Evolutionary conservation across 2,329 filamentous ascomycete species (phyloP).

Genomic region (Ceratocystiopsis brevicomis): DNA sequence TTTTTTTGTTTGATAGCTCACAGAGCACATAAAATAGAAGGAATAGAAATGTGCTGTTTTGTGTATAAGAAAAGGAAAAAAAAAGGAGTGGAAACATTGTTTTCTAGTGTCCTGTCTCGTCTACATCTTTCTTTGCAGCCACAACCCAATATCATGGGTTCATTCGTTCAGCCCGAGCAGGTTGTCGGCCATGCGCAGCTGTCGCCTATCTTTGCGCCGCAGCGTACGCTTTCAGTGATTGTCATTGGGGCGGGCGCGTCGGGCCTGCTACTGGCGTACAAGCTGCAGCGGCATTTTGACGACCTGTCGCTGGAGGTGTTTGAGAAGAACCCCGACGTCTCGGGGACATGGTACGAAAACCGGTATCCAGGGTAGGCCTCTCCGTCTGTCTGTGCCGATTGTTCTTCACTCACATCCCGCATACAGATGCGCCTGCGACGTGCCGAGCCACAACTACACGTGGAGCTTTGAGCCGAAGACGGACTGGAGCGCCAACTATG

Average conservation of each 20-base stretch:
- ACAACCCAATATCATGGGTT: background rate
- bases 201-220: background rate
- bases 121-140: background rate
- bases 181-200: background rate
- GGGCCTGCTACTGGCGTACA: background rate
- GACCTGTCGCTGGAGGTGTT: background rate
- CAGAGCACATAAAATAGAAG: background rate
- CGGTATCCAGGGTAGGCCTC: conserved; percentile 19
- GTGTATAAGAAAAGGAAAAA: background rate
- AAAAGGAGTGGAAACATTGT: too few relatives aligned
- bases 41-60: too few relatives aligned
- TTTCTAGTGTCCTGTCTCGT: background rate
- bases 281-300: background rate
- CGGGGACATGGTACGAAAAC: conserved; percentile 34
- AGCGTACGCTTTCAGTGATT: background rate
- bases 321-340: conserved; percentile 11
- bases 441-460: conserved; percentile 32
- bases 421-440: conserved; percentile 25
- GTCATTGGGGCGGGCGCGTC: background rate
- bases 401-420: background rate
- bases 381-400: too few relatives aligned
- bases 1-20: too few relatives aligned
- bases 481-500: conserved; percentile 16
- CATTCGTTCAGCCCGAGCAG: background rate
- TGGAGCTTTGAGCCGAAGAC: conserved; percentile 11